Percentiles rank a stretch among this genome's conserved stretches.
Evolutionary conservation across 495 filamentous ascomycete genomes (phyloP).

Genomic region (Podospora pseudoanserina): DNA sequence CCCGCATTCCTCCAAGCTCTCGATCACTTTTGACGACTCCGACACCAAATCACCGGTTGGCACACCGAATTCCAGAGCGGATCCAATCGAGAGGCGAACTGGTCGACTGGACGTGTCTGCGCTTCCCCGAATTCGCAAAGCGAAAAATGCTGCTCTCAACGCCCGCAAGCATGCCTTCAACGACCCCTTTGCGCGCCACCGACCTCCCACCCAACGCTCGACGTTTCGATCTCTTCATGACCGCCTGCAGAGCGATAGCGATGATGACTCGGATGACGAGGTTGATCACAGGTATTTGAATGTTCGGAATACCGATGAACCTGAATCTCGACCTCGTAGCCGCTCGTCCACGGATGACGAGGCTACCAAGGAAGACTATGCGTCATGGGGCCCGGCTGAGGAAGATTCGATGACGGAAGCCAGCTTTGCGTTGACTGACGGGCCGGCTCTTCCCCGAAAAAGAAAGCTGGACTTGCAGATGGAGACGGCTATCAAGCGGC

Average conservation of each 20-base stretch:
- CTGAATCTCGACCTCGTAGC: constrained; percentile 75
- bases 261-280: constrained; percentile 54
- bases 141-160: constrained; percentile 52
- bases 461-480: constrained; percentile 63
- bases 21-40: constrained; percentile 44
- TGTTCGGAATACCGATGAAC: constrained; percentile 72
- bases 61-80: constrained; percentile 66
- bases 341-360: constrained; percentile 68
- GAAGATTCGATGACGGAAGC: constrained; percentile 57
- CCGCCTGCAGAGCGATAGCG: constrained; percentile 52
- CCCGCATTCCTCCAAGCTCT: constrained; percentile 50
- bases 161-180: constrained; percentile 66
- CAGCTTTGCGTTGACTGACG: constrained; percentile 47
- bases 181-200: constrained; percentile 72
- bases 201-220: constrained; percentile 42
- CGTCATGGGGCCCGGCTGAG: constrained; percentile 41
- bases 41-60: constrained; percentile 57
- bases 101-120: constrained; percentile 57
- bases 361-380: constrained; percentile 59
- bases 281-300: constrained; percentile 49
- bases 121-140: constrained; percentile 70
- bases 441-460: constrained; percentile 53
- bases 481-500: constrained; percentile 62
- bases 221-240: constrained; percentile 53
- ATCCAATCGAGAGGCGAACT: constrained; percentile 49